Evolutionary conservation across 345 rosid genomes (phyloP).

Genomic region (Salix purpurea): DNA sequence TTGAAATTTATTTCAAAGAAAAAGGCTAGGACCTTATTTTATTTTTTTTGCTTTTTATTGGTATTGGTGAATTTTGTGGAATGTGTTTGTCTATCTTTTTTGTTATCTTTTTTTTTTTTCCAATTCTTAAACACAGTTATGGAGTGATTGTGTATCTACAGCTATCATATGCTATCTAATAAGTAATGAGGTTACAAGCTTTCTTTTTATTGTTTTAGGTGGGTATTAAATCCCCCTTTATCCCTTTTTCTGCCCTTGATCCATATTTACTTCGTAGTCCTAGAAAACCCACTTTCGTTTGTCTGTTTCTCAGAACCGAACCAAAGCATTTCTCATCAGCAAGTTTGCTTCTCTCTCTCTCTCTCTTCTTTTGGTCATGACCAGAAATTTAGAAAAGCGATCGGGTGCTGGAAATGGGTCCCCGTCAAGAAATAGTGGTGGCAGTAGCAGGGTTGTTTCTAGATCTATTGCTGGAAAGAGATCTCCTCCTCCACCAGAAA

Average conservation of each 20-base stretch:
- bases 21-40: not conserved
- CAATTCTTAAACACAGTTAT: not conserved
- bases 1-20: not conserved
- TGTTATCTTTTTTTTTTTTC: too few relatives aligned
- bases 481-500: conserved; percentile 51
- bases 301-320: not conserved
- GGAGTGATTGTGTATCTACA: not conserved
- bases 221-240: conserved; percentile 15
- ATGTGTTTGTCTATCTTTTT: not conserved
- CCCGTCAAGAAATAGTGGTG: conserved; percentile 40
- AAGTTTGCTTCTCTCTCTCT: not conserved
- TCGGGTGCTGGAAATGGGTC: conserved; percentile 42
- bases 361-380: conserved; percentile 16
- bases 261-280: not conserved
- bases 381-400: conserved; percentile 60
- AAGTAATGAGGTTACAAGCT: not conserved
- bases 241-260: not conserved
- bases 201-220: conserved; percentile 13
- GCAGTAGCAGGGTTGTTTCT: conserved; percentile 34
- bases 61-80: not conserved
- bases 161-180: not conserved
- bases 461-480: conserved; percentile 49
- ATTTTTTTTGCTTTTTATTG: not conserved
- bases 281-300: not conserved
- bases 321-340: not conserved